phyloP scores from a whole-genome alignment of 1,139 yeast genomes.

The Pichia sp. region DNA sequence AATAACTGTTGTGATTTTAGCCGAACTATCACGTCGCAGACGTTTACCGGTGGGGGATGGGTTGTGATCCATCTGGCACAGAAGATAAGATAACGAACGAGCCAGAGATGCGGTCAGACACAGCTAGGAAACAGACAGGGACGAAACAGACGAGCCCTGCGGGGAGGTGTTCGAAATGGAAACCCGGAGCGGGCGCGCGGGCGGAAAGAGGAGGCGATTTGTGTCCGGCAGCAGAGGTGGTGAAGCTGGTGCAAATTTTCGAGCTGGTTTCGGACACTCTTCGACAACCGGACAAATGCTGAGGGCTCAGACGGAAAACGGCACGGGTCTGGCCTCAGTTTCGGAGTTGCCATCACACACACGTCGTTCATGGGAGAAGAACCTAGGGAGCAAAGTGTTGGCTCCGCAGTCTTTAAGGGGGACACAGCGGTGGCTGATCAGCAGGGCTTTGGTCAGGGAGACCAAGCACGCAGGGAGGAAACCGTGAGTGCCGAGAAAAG shows the following conservation, averaged over 20 bases:
- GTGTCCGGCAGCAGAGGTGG: background rate
- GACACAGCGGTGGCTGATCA: background rate
- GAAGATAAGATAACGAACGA: no score
- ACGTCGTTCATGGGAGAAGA: background rate
- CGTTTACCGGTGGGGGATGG: no score
- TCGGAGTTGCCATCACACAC: background rate
- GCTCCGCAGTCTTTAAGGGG: no score
- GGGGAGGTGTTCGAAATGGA: slow-evolving; percentile 7
- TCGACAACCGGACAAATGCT: no score
- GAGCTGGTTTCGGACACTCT: background rate
- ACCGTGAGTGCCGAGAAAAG: no score
- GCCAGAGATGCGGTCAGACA: no score
- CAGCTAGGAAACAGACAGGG: no score
- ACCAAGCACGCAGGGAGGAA: no score
- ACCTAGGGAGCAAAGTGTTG: background rate
- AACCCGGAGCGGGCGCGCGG: background rate
- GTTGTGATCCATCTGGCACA: no score
- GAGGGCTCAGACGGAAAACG: no score
- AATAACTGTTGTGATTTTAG: no score
- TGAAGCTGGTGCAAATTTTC: background rate
- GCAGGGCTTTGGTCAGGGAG: background rate
- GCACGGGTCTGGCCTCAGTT: background rate
- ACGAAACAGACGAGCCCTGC: slow-evolving; percentile 9
- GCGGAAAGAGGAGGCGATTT: background rate
- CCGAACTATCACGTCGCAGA: no score